Evolutionary conservation across 2,329 filamentous ascomycete genomes (phyloP).

Genomic region (Pseudopithomyces chartarum): DNA sequence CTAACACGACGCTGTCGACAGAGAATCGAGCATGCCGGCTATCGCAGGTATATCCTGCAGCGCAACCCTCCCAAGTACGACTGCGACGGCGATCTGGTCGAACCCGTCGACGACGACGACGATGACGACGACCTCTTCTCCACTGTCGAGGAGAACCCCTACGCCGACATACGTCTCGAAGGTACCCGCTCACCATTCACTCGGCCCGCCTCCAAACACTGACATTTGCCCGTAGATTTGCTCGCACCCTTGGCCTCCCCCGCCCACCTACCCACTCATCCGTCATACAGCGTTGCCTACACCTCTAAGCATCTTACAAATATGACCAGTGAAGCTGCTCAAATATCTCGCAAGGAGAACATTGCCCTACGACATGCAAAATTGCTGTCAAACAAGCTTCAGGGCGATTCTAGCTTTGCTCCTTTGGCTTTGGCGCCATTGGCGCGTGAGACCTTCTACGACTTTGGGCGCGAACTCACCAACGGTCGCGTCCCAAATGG

Average conservation of each 20-base stretch:
- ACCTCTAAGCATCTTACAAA: conserved; percentile 74
- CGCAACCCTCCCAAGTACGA: conserved; percentile 75
- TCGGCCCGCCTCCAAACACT: conserved; percentile 16
- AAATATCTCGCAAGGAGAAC: conserved; percentile 77
- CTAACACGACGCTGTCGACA: conserved; percentile 43
- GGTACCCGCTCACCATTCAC: conserved; percentile 53
- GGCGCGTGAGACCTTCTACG: conserved; percentile 32
- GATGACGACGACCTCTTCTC: conserved; percentile 66
- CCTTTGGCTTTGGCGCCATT: conserved; percentile 60
- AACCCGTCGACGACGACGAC: conserved; percentile 69
- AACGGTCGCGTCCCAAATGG: conserved; percentile 16
- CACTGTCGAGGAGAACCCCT: conserved; percentile 72
- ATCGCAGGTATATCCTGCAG: conserved; percentile 73
- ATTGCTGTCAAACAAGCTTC: conserved; percentile 71
- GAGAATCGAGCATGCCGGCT: conserved; percentile 75
- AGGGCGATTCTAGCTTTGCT: conserved; percentile 74
- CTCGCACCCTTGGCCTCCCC: conserved; percentile 76
- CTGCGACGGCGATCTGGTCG: conserved; percentile 77
- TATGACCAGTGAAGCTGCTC: conserved; percentile 70
- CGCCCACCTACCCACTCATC: conserved; percentile 75
- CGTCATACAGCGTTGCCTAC: conserved; percentile 75
- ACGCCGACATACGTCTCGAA: conserved; percentile 72
- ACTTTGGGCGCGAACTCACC: conserved; percentile 19
- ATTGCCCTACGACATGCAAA: conserved; percentile 74
- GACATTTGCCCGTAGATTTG: conserved; percentile 59